phyloP scores from a whole-genome alignment of 1,284 basidiomycete species.

The Ceratorhiza oryzae-sativae region DNA sequence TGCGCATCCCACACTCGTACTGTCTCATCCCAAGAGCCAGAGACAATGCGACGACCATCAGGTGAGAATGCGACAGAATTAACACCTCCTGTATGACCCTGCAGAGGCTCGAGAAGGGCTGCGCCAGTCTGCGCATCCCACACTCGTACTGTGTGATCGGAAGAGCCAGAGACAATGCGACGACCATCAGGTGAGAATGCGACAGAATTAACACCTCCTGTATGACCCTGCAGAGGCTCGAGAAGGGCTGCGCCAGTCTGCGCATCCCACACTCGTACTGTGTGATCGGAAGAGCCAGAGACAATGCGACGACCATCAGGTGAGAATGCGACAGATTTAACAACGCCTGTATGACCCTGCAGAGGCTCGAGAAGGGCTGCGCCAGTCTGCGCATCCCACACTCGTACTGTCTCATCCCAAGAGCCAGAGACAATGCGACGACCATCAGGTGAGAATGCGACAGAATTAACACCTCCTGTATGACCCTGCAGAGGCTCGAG shows the following conservation, averaged over 20 bases:
- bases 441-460: neutral
- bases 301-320: neutral
- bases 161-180: neutral
- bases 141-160: neutral
- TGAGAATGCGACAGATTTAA: neutral
- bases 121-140: neutral
- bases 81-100: no score
- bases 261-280: neutral
- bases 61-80: no score
- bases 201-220: neutral
- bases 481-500: neutral
- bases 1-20: neutral
- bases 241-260: neutral
- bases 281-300: neutral
- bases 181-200: neutral
- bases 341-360: neutral
- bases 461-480: neutral
- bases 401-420: neutral
- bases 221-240: neutral
- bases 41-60: neutral
- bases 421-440: neutral
- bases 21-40: neutral
- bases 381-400: neutral
- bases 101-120: neutral
- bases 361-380: neutral